Percentiles rank a stretch among this genome's conserved stretches.
Conservation (phyloP, 2,329 filamentous ascomycete genomes). For the Ascochyta pisi region DNA sequence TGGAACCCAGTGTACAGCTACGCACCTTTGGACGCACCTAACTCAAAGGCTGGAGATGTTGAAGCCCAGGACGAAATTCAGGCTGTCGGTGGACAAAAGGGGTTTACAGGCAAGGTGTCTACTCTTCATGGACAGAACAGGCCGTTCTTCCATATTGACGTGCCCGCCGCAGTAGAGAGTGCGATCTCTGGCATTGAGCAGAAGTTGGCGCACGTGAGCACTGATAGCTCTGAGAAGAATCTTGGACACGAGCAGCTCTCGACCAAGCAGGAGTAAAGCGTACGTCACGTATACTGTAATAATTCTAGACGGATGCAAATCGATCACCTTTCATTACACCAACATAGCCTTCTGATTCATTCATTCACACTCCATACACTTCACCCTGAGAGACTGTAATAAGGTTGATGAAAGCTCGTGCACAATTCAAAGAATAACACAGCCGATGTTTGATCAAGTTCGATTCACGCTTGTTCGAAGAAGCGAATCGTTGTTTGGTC, state of each 20-base stretch:
- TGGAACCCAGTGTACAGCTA: constrained; percentile 98
- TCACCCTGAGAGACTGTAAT: no score
- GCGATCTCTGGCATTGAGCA: constrained; percentile 79
- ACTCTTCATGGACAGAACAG: constrained; percentile 85
- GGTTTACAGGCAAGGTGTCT: constrained; percentile 56
- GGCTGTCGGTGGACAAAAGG: constrained; percentile 19
- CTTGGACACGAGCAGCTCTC: constrained; percentile 18
- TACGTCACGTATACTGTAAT: neutral
- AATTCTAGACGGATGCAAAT: neutral
- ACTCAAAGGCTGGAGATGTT: constrained; percentile 63
- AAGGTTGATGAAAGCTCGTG: neutral
- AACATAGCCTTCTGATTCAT: neutral
- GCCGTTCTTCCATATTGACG: constrained; percentile 91
- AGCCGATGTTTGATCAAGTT: neutral
- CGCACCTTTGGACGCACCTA: constrained; percentile 79
- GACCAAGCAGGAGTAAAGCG: constrained; percentile 23
- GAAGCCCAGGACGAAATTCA: constrained; percentile 36
- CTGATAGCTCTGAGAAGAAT: constrained; percentile 21
- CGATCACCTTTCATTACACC: neutral
- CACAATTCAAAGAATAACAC: neutral
- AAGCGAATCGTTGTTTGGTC: neutral
- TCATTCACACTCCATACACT: neutral
- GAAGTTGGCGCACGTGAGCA: constrained; percentile 29
- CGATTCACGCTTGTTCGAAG: neutral
- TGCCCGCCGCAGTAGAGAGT: constrained; percentile 86